Evolutionary conservation across 345 rosid species (phyloP).

Genomic region (Draba incana): DNA sequence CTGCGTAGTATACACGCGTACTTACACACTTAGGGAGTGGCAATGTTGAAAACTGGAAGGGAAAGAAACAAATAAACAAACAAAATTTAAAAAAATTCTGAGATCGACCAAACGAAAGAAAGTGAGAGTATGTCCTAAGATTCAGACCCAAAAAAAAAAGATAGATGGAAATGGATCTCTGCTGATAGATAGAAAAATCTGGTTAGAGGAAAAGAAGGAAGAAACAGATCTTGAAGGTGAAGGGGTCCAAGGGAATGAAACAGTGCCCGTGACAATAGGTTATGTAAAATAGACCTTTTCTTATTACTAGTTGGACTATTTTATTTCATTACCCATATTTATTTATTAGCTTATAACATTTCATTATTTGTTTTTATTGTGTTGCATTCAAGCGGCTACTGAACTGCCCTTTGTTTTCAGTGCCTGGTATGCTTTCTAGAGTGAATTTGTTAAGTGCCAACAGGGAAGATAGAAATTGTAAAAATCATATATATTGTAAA

Average conservation of each 20-base stretch:
- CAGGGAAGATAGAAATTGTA: no score
- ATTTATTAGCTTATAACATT: background rate
- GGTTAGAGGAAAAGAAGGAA: slow-evolving; percentile 38
- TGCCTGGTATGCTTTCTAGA: no score
- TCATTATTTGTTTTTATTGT: background rate
- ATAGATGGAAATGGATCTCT: slow-evolving; percentile 23
- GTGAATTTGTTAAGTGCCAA: no score
- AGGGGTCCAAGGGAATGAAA: slow-evolving; percentile 40
- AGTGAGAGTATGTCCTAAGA: slow-evolving; percentile 3
- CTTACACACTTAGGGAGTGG: slow-evolving; percentile 34
- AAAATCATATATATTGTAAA: no score
- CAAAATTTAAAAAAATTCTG: background rate
- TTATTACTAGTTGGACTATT: slow-evolving; percentile 19
- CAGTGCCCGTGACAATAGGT: slow-evolving; percentile 39
- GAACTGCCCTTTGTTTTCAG: background rate
- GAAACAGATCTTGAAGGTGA: slow-evolving; percentile 40
- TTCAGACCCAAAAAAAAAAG: slow-evolving; percentile 28
- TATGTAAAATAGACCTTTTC: slow-evolving; percentile 32
- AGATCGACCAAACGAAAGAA: background rate
- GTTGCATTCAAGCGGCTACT: slow-evolving; percentile 28
- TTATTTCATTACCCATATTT: no score
- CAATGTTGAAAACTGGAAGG: slow-evolving; percentile 17
- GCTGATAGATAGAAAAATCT: slow-evolving; percentile 22
- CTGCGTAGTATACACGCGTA: slow-evolving; percentile 34
- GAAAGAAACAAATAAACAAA: background rate